Evolutionary conservation across 345 rosid species (phyloP).

Genomic region (Melaleuca alternifolia): DNA sequence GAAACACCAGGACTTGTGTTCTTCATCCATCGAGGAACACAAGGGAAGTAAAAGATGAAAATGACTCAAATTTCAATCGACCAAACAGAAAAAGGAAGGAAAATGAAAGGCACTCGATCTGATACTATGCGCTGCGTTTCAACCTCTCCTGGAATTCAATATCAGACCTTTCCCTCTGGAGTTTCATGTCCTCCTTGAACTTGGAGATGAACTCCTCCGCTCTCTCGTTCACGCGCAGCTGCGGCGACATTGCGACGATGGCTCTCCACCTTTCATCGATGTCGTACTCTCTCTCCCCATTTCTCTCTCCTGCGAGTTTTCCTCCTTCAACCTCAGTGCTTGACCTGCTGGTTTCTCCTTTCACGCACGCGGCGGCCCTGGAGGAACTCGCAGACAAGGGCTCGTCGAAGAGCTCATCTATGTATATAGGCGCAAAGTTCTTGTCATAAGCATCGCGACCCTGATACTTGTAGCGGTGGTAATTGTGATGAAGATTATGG

Average conservation of each 20-base stretch:
- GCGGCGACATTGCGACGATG: conserved; percentile 66
- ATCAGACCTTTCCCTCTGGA: conserved; percentile 52
- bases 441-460: conserved; percentile 9
- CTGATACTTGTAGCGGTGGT: conserved; percentile 12
- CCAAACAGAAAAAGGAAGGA: not conserved
- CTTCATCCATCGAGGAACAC: not conserved
- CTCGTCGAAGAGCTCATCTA: conserved; percentile 28
- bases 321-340: not conserved
- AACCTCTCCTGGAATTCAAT: conserved; percentile 66
- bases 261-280: conserved; percentile 82
- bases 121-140: conserved; percentile 28
- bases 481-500: not conserved
- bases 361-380: not conserved
- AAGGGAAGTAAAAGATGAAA: not conserved
- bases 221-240: conserved; percentile 67
- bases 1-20: not conserved
- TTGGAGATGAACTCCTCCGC: conserved; percentile 78
- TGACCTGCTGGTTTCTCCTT: conserved; percentile 15
- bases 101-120: not conserved
- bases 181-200: conserved; percentile 50
- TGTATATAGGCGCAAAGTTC: conserved; percentile 22
- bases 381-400: not conserved
- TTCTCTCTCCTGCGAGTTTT: conserved; percentile 1
- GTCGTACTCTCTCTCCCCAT: not conserved
- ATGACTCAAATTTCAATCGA: not conserved